Base-by-base conservation (phyloP, 73 alveolate genomes). In the Paraurostyla sp. region DNA sequence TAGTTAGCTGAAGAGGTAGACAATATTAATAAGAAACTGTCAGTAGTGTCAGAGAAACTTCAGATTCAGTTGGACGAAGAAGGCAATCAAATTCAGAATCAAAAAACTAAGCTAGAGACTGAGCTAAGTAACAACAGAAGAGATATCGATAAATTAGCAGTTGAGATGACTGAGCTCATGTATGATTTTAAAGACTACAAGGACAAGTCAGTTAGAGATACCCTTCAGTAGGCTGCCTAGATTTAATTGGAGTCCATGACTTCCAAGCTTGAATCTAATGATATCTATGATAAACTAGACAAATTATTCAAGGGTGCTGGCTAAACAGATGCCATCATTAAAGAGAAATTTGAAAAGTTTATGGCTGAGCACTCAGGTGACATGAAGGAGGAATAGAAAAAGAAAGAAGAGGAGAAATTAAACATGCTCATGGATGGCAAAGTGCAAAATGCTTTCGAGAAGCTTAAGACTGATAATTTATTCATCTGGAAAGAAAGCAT, bases 1-100 rank as follows among this genome's bases (percentile, higher is more conserved):
- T 73, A 85, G 42, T 40, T 76, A 41, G 90, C 94, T 25, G 94
- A 88, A 59, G 90, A 76, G 56, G 57, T 88, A 13, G 94, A 88
- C 45, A 76, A 52, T 22, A 42, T 84, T 0, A n/a, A 41, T 45
- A 60, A 71, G 63, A 84, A 43, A 38, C 2, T 84, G 45, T 22
- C 11, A 25, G 56, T 30, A 32, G 69, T 84, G 35, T 30, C 58
- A n/a, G 49, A 65, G 40, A 46, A 71, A 25, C 22, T 84, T 78
- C 35, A 84, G 29, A 22, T 62, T 48, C 48, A 41, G 46, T 43
- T 43, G 3, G 78, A 76, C 51, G 65, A 27, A 46, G 87, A 48
- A 43, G 83, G 86, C 6, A 33, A 63, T 11, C 42, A 13, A 1
- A 52, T 56, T 16, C 58, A 33, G 25, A 76, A 48, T 11, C 11